Percentiles rank a stretch among this genome's conserved stretches.
Evolutionary conservation across 164 flowering plant genomes (phyloP).

Genomic region (Amborella trichopoda): DNA sequence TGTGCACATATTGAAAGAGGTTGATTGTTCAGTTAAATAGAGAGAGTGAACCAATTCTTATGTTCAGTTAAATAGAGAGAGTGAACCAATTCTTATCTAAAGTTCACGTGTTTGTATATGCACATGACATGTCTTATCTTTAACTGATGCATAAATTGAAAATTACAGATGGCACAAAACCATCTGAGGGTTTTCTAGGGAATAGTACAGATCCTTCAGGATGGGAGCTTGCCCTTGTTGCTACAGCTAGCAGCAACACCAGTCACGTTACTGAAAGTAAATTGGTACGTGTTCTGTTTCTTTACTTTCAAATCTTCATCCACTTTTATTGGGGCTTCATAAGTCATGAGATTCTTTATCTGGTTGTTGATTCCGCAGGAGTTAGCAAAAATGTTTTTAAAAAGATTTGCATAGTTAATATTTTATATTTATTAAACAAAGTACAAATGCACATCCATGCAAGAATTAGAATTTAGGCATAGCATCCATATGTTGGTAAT

Average conservation of each 20-base stretch:
- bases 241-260: constrained; percentile 46
- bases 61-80: no score
- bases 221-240: constrained; percentile 94
- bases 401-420: not conserved
- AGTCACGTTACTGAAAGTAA: constrained; percentile 29
- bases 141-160: no score
- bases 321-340: not conserved
- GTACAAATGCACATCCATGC: no score
- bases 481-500: no score
- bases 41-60: no score
- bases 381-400: not conserved
- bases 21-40: no score
- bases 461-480: no score
- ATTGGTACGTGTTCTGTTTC: constrained; percentile 40
- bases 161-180: constrained; percentile 31
- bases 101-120: no score
- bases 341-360: not conserved
- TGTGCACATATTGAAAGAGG: no score
- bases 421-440: no score
- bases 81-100: no score
- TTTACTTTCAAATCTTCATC: not conserved
- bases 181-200: constrained; percentile 19
- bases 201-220: constrained; percentile 34
- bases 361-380: not conserved
- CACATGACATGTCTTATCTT: no score